These are phyloP conservation scores for Psilocybe cubensis DNA, from an alignment of 768 basidiomycete genomes.

Conservation along the genomic window DNA sequence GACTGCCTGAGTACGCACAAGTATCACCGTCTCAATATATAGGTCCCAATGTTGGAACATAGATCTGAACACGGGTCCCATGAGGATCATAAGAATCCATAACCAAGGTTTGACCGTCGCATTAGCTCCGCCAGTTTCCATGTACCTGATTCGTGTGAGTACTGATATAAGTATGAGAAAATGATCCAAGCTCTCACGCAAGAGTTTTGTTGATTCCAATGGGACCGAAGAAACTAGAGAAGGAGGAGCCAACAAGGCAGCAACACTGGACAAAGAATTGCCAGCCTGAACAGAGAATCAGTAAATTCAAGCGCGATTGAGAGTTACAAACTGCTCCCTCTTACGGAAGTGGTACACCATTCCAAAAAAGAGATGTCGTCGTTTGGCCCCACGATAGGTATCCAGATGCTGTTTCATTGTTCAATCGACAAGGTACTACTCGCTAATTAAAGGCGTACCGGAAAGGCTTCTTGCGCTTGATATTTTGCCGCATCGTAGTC, in stretches of 20 bases:
- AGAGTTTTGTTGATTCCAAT: conserved; percentile 47
- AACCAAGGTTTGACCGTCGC: conserved; percentile 66
- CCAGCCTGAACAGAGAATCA: conserved; percentile 14
- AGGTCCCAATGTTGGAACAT: conserved; percentile 59
- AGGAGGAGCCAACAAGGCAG: conserved; percentile 29
- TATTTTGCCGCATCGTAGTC: conserved; percentile 49
- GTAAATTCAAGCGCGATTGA: background rate
- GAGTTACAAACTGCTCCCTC: too few relatives aligned
- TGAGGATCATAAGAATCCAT: conserved; percentile 59
- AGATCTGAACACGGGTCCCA: conserved; percentile 48
- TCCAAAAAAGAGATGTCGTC: conserved; percentile 47
- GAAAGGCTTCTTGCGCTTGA: conserved; percentile 19
- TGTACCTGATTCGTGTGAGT: conserved; percentile 40
- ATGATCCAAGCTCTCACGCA: conserved; percentile 25
- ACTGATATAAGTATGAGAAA: background rate
- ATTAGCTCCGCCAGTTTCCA: conserved; percentile 55
- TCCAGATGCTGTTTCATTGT: conserved; percentile 36
- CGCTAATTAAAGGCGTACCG: conserved; percentile 27
- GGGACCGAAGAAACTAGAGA: conserved; percentile 40
- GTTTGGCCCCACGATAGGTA: conserved; percentile 38
- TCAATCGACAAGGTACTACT: background rate
- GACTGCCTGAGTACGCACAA: conserved; percentile 42
- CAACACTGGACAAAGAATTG: conserved; percentile 34
- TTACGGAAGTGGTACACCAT: conserved; percentile 39
- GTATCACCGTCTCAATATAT: conserved; percentile 47